Base-by-base conservation (phyloP, 257 asterid species). In the Plantago ovata region DNA sequence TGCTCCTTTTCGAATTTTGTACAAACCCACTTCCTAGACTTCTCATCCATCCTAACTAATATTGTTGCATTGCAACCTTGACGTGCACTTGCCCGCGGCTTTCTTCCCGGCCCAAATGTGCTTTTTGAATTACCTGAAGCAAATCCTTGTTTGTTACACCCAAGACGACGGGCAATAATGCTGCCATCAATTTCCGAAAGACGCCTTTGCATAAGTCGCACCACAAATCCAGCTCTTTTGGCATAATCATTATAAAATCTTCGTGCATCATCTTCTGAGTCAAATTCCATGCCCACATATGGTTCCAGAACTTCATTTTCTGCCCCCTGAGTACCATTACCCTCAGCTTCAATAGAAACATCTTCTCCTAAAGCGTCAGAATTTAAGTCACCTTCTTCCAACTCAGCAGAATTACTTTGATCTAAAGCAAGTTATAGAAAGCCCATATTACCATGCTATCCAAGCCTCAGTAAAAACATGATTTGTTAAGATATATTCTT, bases 51-150 rank as follows among this genome's bases (percentile, higher is more conserved):
- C 76, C 80, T 83, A 33, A 83, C 68, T 13, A 77, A 69, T 63
- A 83, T 70, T 1, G 83, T 77, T 16, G 91, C 87, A 53, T 83
- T 78, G 76, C 91, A 83, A 42, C 91, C 84, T 66, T 80, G 84
- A 6, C 84, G 84, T 41, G 84, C 80, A 61, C 82, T 79, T 28
- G 81, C 62, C 38, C 86, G 66, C 3, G 75, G 74, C 66, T 69
- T 77, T 57, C 65, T 77, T 51, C 65, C 76, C 3, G 81, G 72
- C 62, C 82, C 87, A 3, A 46, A 15, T 65, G 57, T 65, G 18
- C 2, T 28, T 28, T 75, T 74, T 58, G 65, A 64, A 4, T 53
- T 32, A 40, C 57, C 66, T 13, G 81, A 70, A 60, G 84, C 75
- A 48, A 74, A 79, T 0, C 86, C 86, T 55, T 83, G 84, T 28